phyloP scores from a whole-genome alignment of 2,329 filamentous ascomycete genomes.

The Phialophora expanda region DNA sequence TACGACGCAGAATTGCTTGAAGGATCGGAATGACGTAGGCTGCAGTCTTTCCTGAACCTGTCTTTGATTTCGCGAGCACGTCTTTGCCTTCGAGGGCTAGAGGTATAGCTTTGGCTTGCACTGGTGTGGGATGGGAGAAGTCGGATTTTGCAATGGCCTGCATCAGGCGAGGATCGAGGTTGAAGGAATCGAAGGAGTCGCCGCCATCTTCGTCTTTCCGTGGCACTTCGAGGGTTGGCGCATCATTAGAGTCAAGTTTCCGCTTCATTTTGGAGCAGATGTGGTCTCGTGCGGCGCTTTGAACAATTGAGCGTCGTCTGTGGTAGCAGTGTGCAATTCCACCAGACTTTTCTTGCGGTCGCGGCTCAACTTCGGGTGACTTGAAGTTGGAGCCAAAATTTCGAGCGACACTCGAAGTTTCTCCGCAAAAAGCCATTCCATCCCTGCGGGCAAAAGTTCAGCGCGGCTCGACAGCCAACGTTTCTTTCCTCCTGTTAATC shows the following conservation, averaged over 20 bases:
- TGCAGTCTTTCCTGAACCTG: conserved; percentile 96
- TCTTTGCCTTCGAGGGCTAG: conserved; percentile 85
- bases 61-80: conserved; percentile 89
- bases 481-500: neutral
- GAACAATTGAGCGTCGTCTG: neutral
- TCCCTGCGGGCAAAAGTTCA: neutral
- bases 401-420: neutral
- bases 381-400: conserved; percentile 9
- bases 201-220: conserved; percentile 37
- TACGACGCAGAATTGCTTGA: conserved; percentile 79
- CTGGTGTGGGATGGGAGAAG: conserved; percentile 83
- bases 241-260: conserved; percentile 56
- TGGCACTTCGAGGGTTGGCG: conserved; percentile 48
- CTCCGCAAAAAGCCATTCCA: conserved; percentile 2
- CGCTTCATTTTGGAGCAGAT: conserved; percentile 52
- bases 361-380: conserved; percentile 14
- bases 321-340: neutral
- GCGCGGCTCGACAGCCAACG: neutral
- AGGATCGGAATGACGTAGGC: conserved; percentile 91
- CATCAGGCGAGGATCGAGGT: conserved; percentile 81
- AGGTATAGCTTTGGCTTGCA: conserved; percentile 87
- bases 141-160: conserved; percentile 84
- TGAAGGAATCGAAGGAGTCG: conserved; percentile 73
- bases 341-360: conserved; percentile 13
- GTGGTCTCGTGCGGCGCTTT: neutral